These are phyloP conservation scores for Aspergillus pseudonomiae DNA, from an alignment of 2,329 filamentous ascomycete species.

Conservation along the genomic window DNA sequence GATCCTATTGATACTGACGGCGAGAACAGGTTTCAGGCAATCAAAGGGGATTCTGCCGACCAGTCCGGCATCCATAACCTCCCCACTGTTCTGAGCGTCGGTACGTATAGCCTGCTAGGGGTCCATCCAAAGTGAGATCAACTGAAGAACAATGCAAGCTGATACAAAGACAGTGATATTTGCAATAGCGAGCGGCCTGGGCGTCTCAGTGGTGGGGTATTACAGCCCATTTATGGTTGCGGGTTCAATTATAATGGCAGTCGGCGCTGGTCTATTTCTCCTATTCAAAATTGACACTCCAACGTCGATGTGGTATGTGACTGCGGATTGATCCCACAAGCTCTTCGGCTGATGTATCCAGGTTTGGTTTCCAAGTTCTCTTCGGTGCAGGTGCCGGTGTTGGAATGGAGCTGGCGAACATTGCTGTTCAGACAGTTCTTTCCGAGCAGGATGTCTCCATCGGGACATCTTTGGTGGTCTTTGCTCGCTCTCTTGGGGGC, in stretches of 20 bases:
- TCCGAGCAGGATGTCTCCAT: constrained; percentile 34
- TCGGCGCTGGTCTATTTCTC: background rate
- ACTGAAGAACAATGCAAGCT: background rate
- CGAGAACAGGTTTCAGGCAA: constrained; percentile 12
- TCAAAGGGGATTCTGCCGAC: constrained; percentile 9
- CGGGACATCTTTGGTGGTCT: constrained; percentile 38
- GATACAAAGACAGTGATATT: constrained; percentile 12
- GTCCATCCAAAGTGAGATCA: background rate
- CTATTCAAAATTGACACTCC: background rate
- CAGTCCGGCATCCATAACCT: constrained; percentile 10
- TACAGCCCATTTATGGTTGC: constrained; percentile 11
- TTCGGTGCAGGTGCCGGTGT: constrained; percentile 13
- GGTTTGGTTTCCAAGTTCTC: constrained; percentile 9
- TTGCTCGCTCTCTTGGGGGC: constrained; percentile 27
- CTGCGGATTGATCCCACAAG: background rate
- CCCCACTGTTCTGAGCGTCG: constrained; percentile 7
- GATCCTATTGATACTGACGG: background rate
- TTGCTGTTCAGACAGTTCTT: constrained; percentile 40
- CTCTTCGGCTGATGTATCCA: background rate
- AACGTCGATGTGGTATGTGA: background rate
- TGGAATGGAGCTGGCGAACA: constrained; percentile 12
- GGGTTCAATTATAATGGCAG: background rate
- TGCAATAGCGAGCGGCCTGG: constrained; percentile 7
- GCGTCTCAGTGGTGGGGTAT: constrained; percentile 2
- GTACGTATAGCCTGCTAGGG: background rate